phyloP scores from a whole-genome alignment of 2,329 filamentous ascomycete species.

The Claviceps sp. region DNA sequence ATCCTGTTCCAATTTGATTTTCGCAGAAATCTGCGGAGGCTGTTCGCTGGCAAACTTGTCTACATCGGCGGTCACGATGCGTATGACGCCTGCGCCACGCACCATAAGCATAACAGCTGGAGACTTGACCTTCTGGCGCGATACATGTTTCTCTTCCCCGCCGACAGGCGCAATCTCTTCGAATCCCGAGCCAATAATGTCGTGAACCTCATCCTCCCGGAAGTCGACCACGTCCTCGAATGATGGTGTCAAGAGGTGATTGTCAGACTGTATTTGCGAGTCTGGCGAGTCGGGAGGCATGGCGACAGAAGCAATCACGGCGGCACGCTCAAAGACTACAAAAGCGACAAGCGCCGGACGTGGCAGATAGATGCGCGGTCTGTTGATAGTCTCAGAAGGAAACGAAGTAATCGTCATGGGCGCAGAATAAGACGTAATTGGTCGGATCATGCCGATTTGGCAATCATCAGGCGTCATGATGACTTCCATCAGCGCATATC shows the following conservation, averaged over 20 bases:
- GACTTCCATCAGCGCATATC: constrained; percentile 66
- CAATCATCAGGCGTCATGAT: constrained; percentile 40
- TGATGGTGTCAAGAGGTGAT: constrained; percentile 45
- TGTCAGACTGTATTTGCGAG: constrained; percentile 59
- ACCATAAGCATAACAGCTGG: constrained; percentile 49
- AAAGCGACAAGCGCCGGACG: constrained; percentile 70
- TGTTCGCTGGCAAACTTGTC: constrained; percentile 45
- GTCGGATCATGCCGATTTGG: constrained; percentile 52
- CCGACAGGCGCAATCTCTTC: constrained; percentile 37
- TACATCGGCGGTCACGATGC: constrained; percentile 44
- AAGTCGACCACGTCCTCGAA: constrained; percentile 87
- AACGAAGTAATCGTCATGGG: constrained; percentile 32
- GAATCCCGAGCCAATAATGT: constrained; percentile 49
- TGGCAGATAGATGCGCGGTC: constrained; percentile 64
- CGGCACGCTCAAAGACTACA: constrained; percentile 63
- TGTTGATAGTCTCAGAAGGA: constrained; percentile 18
- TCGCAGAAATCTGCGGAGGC: constrained; percentile 58
- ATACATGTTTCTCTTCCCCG: constrained; percentile 34
- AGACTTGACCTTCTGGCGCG: constrained; percentile 44
- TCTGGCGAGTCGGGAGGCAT: constrained; percentile 58
- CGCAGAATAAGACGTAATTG: constrained; percentile 51
- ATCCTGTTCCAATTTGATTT: constrained; percentile 84
- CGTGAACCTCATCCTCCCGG: constrained; percentile 47
- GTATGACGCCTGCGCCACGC: constrained; percentile 47
- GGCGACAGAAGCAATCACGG: constrained; percentile 63